phyloP scores from a whole-genome alignment of 495 filamentous ascomycete genomes.

The Alectoria sarmentosa region DNA sequence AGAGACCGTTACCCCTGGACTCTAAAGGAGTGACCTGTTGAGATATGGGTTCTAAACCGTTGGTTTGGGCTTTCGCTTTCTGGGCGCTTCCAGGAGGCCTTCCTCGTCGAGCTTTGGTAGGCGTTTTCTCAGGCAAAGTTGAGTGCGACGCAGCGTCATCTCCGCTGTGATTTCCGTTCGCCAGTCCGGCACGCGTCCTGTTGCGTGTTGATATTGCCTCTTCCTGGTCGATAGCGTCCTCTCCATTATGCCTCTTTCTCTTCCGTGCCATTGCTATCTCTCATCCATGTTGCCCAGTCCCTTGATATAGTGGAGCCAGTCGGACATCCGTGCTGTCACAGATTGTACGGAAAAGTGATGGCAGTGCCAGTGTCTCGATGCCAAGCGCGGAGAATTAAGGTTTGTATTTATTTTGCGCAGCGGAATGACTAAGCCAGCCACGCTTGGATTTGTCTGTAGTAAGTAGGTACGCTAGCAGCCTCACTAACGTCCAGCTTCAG shows the following conservation, averaged over 20 bases:
- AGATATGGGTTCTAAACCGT: constrained; percentile 3
- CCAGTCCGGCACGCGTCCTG: background rate
- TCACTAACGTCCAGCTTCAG: too few species aligned
- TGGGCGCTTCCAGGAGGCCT: constrained; percentile 25
- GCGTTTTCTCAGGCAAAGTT: constrained; percentile 9
- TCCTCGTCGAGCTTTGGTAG: constrained; percentile 22
- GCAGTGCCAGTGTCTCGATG: too few species aligned
- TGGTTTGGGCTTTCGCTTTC: constrained; percentile 18
- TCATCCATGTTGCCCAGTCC: background rate
- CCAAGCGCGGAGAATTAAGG: too few species aligned
- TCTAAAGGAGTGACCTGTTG: constrained; percentile 10
- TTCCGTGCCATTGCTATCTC: constrained; percentile 16
- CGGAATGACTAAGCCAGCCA: too few species aligned
- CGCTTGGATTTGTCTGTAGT: too few species aligned
- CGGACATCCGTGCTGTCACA: too few species aligned
- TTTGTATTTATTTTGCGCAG: too few species aligned
- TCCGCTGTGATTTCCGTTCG: constrained; percentile 6
- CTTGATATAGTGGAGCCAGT: too few species aligned
- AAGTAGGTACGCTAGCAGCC: too few species aligned
- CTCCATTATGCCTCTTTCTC: constrained; percentile 16
- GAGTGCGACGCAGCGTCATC: background rate
- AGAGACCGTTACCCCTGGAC: constrained; percentile 18
- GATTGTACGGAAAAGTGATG: too few species aligned
- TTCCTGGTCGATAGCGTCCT: constrained; percentile 3
- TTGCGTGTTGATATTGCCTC: constrained; percentile 4